Conservation (phyloP, 345 rosid genomes). For the Salix brachista region DNA sequence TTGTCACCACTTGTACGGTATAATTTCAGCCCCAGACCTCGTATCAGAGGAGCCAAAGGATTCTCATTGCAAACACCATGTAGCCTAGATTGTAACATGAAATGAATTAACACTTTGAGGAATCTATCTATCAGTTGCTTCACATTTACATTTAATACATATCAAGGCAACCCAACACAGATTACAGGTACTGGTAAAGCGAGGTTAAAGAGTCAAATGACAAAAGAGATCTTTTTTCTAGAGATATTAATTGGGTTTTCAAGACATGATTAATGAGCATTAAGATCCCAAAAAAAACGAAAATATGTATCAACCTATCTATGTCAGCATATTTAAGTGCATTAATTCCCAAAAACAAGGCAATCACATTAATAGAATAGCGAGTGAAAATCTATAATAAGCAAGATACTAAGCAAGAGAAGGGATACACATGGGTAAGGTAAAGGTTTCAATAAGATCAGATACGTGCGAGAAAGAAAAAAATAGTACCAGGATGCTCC, state of each 20-base stretch:
- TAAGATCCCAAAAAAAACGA: background rate
- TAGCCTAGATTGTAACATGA: slow-evolving; percentile 44
- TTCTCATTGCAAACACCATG: slow-evolving; percentile 92
- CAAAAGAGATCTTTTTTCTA: background rate
- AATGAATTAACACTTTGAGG: background rate
- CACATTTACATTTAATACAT: background rate
- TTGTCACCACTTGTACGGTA: slow-evolving; percentile 89
- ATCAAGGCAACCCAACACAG: background rate
- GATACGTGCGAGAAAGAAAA: background rate
- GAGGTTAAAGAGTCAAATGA: background rate
- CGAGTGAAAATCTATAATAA: background rate
- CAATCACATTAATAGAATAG: background rate
- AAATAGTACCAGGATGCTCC: slow-evolving; percentile 80
- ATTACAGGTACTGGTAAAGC: background rate
- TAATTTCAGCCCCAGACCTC: slow-evolving; percentile 62
- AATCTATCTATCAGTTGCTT: background rate
- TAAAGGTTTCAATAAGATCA: background rate
- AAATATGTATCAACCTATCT: background rate
- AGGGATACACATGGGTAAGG: background rate
- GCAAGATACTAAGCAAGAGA: background rate
- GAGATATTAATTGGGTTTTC: background rate
- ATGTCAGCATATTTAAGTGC: background rate
- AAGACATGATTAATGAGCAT: background rate
- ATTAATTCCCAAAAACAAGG: background rate
- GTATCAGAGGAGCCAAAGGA: slow-evolving; percentile 82